Conservation (phyloP, 208 protist species). For the Crithidia acanthocephali region DNA sequence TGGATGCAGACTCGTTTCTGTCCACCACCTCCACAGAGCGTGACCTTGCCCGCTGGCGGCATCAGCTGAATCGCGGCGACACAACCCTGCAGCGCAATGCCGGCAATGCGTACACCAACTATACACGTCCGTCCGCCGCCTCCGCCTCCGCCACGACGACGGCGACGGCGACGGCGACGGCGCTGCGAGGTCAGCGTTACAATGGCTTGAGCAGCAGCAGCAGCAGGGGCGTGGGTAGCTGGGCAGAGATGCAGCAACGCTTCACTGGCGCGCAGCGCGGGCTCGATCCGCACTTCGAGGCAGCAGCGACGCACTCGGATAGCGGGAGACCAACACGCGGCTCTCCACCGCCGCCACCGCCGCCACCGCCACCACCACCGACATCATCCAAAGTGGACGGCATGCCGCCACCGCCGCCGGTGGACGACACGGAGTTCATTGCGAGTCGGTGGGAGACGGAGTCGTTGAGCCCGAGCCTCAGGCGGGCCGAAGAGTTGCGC, state of each 20-base stretch:
- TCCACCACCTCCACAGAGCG: slow-evolving; percentile 22
- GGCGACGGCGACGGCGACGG: background rate
- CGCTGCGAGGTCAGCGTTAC: background rate
- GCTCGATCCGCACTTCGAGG: background rate
- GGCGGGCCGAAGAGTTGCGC: slow-evolving; percentile 13
- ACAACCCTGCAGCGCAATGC: slow-evolving; percentile 3
- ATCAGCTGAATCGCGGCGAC: background rate
- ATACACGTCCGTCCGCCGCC: background rate
- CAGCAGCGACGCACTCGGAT: background rate
- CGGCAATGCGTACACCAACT: background rate
- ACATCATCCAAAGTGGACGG: background rate
- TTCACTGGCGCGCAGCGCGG: background rate
- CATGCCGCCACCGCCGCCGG: background rate
- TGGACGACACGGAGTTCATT: background rate
- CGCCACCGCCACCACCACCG: background rate
- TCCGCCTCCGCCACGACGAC: background rate
- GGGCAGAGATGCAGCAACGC: slow-evolving; percentile 6
- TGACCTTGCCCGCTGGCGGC: slow-evolving; percentile 22
- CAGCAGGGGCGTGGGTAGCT: background rate
- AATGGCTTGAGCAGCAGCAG: background rate
- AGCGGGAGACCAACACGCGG: background rate
- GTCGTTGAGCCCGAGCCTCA: slow-evolving; percentile 27
- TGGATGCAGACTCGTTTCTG: slow-evolving; percentile 8
- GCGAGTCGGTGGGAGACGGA: slow-evolving; percentile 29
- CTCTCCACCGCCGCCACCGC: background rate